Evolutionary conservation across 345 rosid genomes (phyloP).

Genomic region (Salix arbutifolia): DNA sequence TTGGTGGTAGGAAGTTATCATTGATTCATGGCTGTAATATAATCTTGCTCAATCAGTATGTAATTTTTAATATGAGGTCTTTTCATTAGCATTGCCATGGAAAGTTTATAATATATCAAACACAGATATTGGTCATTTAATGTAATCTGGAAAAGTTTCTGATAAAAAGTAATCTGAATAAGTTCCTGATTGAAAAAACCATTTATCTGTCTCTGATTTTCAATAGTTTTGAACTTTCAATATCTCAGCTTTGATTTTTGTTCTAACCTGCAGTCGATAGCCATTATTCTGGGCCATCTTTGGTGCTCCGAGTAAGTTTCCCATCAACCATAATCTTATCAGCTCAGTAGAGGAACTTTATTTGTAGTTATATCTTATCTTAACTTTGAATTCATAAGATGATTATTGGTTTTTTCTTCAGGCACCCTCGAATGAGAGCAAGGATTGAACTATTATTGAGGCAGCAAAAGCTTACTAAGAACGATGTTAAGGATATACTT

Average conservation of each 20-base stretch:
- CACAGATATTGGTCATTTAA: no score
- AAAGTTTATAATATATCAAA: no score
- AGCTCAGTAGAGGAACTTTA: conserved; percentile 6
- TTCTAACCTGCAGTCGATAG: conserved; percentile 60
- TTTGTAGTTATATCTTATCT: not conserved
- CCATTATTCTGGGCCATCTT: conserved; percentile 81
- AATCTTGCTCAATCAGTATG: not conserved
- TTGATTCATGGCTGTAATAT: not conserved
- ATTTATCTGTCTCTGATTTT: not conserved
- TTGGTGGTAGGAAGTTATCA: not conserved
- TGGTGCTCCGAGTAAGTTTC: conserved; percentile 95
- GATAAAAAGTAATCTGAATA: no score
- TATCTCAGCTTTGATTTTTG: not conserved
- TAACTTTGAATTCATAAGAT: not conserved
- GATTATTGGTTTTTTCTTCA: conserved; percentile 19
- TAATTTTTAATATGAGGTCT: no score
- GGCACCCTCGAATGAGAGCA: conserved; percentile 71
- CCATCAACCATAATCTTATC: not conserved
- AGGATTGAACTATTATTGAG: conserved; percentile 85
- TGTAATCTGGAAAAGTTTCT: no score
- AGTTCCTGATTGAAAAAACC: not conserved
- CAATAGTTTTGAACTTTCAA: no score
- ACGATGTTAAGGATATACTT: conserved; percentile 69
- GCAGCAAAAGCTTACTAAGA: conserved; percentile 80
- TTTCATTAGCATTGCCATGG: no score